phyloP scores from a whole-genome alignment of 768 basidiomycete species.

The Guyanaporus albipodus region DNA sequence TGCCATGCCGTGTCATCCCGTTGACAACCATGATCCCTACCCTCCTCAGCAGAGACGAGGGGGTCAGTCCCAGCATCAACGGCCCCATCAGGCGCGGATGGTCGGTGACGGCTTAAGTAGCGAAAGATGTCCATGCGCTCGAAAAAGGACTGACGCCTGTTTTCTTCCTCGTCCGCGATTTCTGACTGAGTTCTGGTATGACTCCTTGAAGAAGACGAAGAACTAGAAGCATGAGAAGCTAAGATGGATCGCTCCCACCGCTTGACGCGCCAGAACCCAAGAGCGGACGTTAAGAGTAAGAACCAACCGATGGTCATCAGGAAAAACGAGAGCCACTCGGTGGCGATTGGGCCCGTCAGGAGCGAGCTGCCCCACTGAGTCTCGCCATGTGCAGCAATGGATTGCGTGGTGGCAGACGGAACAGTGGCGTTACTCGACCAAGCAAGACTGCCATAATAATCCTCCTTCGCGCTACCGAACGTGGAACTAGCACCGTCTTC shows the following conservation, averaged over 20 bases:
- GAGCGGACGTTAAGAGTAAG: constrained; percentile 82
- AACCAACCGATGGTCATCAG: constrained; percentile 92
- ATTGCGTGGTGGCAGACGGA: constrained; percentile 14
- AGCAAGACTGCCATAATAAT: constrained; percentile 35
- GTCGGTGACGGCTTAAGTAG: constrained; percentile 4
- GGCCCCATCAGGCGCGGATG: constrained; percentile 8
- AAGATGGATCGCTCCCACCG: constrained; percentile 81
- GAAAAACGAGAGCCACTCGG: constrained; percentile 94
- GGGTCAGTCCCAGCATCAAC: constrained; percentile 5
- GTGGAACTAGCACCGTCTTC: constrained; percentile 33
- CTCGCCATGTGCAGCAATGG: constrained; percentile 6
- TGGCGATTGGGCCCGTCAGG: constrained; percentile 61
- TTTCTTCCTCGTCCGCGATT: constrained; percentile 25
- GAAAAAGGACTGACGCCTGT: constrained; percentile 27
- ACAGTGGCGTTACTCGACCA: constrained; percentile 25
- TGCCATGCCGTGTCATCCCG: constrained; percentile 29
- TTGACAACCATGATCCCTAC: constrained; percentile 28
- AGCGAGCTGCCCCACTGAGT: constrained; percentile 37
- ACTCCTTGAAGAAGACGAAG: constrained; percentile 36
- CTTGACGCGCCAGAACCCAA: constrained; percentile 88
- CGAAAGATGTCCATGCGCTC: constrained; percentile 27
- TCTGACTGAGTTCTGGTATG: constrained; percentile 26
- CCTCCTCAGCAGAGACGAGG: constrained; percentile 18
- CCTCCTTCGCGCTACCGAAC: constrained; percentile 45
- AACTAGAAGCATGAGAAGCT: constrained; percentile 36